These are phyloP conservation scores for Patellifolia procumbens DNA, from an alignment of 179 eudicot genomes.

Conservation along the genomic window DNA sequence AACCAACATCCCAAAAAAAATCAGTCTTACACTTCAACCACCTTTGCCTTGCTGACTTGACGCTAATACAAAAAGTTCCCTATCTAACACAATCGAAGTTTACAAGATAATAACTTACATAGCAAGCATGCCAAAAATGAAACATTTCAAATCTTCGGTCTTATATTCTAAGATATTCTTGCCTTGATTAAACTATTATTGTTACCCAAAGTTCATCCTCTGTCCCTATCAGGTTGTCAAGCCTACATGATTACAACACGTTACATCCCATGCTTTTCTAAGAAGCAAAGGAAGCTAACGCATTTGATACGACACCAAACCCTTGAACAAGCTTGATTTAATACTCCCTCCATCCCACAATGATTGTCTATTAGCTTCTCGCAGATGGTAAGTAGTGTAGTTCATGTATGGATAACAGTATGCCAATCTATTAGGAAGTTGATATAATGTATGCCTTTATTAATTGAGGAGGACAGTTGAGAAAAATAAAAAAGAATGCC, in stretches of 20 bases:
- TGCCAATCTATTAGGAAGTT: background rate
- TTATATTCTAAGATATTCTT: background rate
- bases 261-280: background rate
- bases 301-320: constrained; percentile 2
- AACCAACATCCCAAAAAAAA: background rate
- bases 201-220: background rate
- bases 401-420: background rate
- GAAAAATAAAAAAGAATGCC: background rate
- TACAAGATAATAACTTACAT: background rate
- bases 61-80: background rate
- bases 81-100: background rate
- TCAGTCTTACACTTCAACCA: background rate
- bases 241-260: background rate
- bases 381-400: background rate
- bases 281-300: constrained; percentile 10
- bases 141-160: background rate
- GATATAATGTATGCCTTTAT: background rate
- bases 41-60: background rate
- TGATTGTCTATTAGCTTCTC: background rate
- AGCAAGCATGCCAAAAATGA: background rate
- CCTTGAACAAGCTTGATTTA: background rate
- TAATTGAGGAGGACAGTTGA: too few species aligned
- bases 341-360: background rate
- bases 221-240: background rate
- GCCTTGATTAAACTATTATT: background rate